A percentile compares a stretch with the other conserved stretches of the same genome.
Conservation (phyloP, 1,139 yeast genomes). For the Magnusiomyces paraingens region DNA sequence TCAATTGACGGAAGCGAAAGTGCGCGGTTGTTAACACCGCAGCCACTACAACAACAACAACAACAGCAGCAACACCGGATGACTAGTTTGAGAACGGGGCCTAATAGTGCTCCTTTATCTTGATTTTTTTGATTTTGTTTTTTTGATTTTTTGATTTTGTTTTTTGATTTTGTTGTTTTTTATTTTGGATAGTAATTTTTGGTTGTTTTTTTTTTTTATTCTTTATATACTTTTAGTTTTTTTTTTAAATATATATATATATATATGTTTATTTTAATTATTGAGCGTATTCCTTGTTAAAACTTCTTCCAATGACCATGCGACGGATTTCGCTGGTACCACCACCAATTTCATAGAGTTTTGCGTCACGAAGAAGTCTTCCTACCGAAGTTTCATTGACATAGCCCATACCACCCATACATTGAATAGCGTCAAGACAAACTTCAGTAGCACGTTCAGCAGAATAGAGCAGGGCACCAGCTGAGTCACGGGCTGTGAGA, state of each 20-base stretch:
- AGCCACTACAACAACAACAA: background rate
- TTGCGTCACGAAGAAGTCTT: constrained; percentile 30
- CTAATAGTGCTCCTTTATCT: background rate
- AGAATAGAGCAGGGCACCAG: constrained; percentile 32
- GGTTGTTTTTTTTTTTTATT: background rate
- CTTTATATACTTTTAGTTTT: background rate
- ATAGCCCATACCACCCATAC: constrained; percentile 34
- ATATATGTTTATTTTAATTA: background rate
- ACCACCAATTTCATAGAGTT: constrained; percentile 33
- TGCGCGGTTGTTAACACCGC: background rate
- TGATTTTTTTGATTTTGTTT: background rate
- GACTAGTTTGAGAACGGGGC: background rate
- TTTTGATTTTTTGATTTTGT: background rate
- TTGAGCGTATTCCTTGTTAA: constrained; percentile 27
- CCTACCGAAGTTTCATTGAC: constrained; percentile 32
- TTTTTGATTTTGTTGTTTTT: background rate
- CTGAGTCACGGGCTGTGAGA: constrained; percentile 30
- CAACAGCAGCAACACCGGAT: background rate
- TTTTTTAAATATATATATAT: background rate
- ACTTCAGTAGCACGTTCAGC: constrained; percentile 34
- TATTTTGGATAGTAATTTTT: background rate
- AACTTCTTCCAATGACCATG: constrained; percentile 32
- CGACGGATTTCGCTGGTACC: constrained; percentile 33
- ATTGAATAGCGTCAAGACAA: constrained; percentile 32
- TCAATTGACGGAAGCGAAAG: background rate